Base-by-base conservation (phyloP, 2,329 filamentous ascomycete species). In the Gyromitra esculenta region DNA sequence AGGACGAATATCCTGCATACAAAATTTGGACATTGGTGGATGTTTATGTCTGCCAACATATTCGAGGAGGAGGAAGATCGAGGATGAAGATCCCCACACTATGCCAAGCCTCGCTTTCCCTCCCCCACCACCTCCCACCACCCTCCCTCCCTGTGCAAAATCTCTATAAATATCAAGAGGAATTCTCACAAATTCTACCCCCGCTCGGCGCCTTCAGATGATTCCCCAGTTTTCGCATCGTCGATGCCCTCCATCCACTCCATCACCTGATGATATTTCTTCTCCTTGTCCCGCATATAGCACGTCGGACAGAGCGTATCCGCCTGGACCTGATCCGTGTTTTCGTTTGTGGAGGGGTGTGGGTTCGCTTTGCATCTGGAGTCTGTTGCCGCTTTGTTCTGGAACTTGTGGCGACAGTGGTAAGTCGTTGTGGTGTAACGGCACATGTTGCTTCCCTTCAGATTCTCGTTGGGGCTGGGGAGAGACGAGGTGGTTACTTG, bases 231-330 rank as follows among this genome's bases (percentile, higher is more conserved):
- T 15, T 65, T 64, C 18, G 45, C 59, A 64, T 71, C 57, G 25
- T 70, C 65, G 50, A 70, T 75, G 25, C 66, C 72, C 13, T 70
- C 72, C 72, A 75, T 75, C 72, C 72, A 75, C 57, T 75, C 66
- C 72, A 75, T 75, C 21, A 75, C 72, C 6, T 59, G 57, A 50
- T 75, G 72, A 21, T 75, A 75, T 63, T 75, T 75, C 50, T 75
- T 75, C 66, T 75, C 72, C 41, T 71, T 75, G 18, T 75, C 72
- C 59, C 72, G 67, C 72, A 75, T 75, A 57, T 71, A 64, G 31
- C 72, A 75, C 15, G 72, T 75, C 11, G 72, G 72, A 21, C 72
- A 75, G 48, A 69, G 65, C 21, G 65, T 56, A n/a, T 75, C 72
- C 25, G 50, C 39, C 2, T 59, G 70, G 59, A 43, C 21, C 31